phyloP scores from a whole-genome alignment of 768 basidiomycete species.

The Calocybe indica region DNA sequence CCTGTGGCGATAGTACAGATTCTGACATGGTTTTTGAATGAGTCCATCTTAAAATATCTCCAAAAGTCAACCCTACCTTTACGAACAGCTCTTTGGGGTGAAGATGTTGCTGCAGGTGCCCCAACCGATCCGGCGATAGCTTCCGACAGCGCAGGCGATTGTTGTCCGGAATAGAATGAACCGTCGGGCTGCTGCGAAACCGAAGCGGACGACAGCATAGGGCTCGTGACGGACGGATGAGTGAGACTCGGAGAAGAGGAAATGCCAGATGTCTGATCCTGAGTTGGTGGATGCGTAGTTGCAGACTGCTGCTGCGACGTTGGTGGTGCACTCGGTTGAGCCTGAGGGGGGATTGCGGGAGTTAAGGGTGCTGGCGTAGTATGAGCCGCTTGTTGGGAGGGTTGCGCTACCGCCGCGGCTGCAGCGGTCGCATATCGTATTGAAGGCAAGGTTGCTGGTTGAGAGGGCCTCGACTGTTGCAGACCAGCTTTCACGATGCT shows the following conservation, averaged over 20 bases:
- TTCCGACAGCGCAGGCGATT: conserved; percentile 72
- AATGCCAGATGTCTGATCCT: conserved; percentile 36
- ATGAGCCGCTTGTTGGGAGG: conserved; percentile 7
- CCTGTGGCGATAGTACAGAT: conserved; percentile 34
- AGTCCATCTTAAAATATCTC: conserved; percentile 5
- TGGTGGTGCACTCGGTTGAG: conserved; percentile 30
- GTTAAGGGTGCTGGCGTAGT: conserved; percentile 3
- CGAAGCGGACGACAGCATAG: conserved; percentile 71
- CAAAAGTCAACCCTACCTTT: conserved; percentile 38
- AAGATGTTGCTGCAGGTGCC: conserved; percentile 49
- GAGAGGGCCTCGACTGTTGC: conserved; percentile 47
- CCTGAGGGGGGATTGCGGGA: conserved; percentile 27
- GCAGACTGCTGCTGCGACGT: conserved; percentile 32
- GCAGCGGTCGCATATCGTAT: conserved; percentile 92
- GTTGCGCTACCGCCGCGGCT: conserved; percentile 48
- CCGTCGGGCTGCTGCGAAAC: conserved; percentile 60
- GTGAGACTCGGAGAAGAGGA: conserved; percentile 78
- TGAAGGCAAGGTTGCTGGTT: conserved; percentile 60
- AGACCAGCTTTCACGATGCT: conserved; percentile 72
- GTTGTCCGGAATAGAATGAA: conserved; percentile 66
- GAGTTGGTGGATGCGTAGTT: conserved; percentile 21
- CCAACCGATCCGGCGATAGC: conserved; percentile 37
- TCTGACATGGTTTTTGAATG: conserved; percentile 24
- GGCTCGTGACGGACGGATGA: conserved; percentile 79
- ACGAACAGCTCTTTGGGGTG: conserved; percentile 46